Conservation (phyloP, 2,329 filamentous ascomycete genomes). For the Fusarium falciforme region DNA sequence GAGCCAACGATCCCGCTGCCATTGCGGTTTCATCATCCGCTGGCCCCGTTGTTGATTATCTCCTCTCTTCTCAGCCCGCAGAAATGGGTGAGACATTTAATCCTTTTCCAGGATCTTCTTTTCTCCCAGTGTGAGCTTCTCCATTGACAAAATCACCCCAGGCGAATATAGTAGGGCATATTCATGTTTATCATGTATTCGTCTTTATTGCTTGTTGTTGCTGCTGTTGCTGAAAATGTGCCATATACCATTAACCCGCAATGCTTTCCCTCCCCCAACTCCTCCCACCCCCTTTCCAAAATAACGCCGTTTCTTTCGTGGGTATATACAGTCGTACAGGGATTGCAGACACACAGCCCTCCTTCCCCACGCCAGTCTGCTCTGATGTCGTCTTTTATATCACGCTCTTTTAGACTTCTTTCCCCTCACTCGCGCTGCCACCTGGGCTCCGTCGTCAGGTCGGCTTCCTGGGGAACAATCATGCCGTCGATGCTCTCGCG, state of each 20-base stretch:
- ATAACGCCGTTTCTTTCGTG: slow-evolving; percentile 40
- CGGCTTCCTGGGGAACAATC: slow-evolving; percentile 39
- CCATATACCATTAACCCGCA: slow-evolving; percentile 16
- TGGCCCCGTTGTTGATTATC: neutral
- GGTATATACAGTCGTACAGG: slow-evolving; percentile 43
- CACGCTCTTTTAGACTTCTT: neutral
- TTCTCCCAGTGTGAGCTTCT: neutral
- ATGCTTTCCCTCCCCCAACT: slow-evolving; percentile 1
- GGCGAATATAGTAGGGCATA: neutral
- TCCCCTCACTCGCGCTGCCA: slow-evolving; percentile 35
- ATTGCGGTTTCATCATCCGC: neutral
- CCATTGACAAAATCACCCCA: neutral
- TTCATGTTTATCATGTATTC: slow-evolving; percentile 5
- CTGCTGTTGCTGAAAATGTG: slow-evolving; percentile 1
- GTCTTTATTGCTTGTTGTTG: neutral
- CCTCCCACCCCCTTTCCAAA: slow-evolving; percentile 5
- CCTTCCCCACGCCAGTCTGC: slow-evolving; percentile 12
- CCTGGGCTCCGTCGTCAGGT: slow-evolving; percentile 42
- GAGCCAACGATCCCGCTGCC: neutral
- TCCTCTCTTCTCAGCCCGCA: neutral
- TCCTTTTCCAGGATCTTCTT: neutral
- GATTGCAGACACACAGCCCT: slow-evolving; percentile 16
- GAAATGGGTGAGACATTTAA: slow-evolving; percentile 8
- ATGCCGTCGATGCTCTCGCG: slow-evolving; percentile 38
- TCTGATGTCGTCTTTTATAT: neutral